Evolutionary conservation across 2,329 filamentous ascomycete species (phyloP).

Genomic region (Didymosphaeria variabile): DNA sequence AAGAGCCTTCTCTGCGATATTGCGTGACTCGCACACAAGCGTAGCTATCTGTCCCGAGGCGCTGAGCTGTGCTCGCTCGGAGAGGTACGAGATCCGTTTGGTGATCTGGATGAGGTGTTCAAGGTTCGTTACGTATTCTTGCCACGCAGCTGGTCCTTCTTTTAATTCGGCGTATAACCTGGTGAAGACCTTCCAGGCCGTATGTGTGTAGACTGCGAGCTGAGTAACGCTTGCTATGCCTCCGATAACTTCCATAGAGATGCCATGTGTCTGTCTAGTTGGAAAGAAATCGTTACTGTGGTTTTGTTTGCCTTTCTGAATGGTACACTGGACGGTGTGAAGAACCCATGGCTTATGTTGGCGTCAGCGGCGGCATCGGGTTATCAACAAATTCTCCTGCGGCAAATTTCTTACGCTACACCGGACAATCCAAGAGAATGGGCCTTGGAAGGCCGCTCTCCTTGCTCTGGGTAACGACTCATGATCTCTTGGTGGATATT

Average conservation of each 20-base stretch:
- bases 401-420: background rate
- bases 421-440: background rate
- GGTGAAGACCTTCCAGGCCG: background rate
- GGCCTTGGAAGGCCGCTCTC: background rate
- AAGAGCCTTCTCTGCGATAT: background rate
- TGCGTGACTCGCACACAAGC: background rate
- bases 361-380: background rate
- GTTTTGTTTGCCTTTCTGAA: background rate
- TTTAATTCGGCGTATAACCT: background rate
- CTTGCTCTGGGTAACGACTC: background rate
- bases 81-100: background rate
- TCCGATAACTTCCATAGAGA: background rate
- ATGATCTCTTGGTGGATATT: background rate
- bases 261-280: background rate
- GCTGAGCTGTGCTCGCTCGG: background rate
- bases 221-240: slow-evolving; percentile 7
- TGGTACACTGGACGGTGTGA: background rate
- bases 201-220: slow-evolving; percentile 2
- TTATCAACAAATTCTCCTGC: background rate
- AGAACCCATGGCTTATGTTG: background rate
- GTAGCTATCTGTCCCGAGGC: background rate
- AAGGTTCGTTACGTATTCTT: background rate
- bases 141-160: slow-evolving; percentile 2
- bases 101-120: slow-evolving; percentile 3
- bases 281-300: background rate